phyloP scores from a whole-genome alignment of 345 rosid species.

The Citrus reticulata region DNA sequence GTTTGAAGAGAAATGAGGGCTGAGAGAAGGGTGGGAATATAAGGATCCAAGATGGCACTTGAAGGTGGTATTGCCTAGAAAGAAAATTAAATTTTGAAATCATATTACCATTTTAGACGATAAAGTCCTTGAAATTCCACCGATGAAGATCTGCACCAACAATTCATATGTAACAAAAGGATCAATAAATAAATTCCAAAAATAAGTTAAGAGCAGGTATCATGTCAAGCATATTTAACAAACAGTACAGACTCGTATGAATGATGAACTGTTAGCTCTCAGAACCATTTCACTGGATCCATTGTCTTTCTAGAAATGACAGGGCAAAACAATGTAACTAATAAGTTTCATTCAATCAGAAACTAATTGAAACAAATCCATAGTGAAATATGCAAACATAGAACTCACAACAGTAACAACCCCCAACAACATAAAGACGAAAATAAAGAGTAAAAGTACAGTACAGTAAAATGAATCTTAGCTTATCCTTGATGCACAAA shows the following conservation, averaged over 20 bases:
- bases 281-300: not conserved
- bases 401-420: not conserved
- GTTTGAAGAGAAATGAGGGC: not conserved
- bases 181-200: constrained; percentile 4
- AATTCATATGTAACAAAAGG: constrained; percentile 7
- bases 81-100: not conserved
- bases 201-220: not conserved
- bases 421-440: not conserved
- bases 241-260: not conserved
- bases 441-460: not conserved
- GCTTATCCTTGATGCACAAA: not conserved
- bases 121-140: constrained; percentile 70
- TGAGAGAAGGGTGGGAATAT: not conserved
- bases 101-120: constrained; percentile 79
- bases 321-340: not conserved
- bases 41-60: constrained; percentile 1
- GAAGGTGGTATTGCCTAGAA: not conserved
- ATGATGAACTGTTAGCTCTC: not conserved
- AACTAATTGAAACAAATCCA: not conserved
- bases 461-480: not conserved
- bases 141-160: constrained; percentile 77
- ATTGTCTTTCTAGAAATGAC: not conserved
- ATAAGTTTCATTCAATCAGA: not conserved
- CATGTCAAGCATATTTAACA: not conserved
- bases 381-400: not conserved